Evolutionary conservation across 2,329 filamentous ascomycete genomes (phyloP), one percentile per base, ranked within the genome.

Genomic region (Fusarium azukiicola): DNA sequence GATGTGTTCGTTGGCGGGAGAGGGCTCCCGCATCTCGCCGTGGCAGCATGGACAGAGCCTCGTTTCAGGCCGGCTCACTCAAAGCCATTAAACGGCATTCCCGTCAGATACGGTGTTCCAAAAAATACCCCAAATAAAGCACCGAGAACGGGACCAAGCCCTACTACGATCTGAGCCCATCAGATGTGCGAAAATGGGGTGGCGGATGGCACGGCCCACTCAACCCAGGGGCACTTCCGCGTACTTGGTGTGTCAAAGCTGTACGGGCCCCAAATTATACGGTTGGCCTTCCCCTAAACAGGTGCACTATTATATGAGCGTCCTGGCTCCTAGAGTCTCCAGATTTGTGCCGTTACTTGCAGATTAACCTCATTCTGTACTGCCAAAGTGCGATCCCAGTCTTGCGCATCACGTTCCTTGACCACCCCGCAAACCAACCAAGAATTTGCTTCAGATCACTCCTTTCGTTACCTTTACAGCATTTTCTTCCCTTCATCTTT

Each of bases 211-310:
- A 61, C 40, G 36, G 56, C 36, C 36, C 56, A 47, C 27, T 38
- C 21, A 36, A 14, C 32, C 42, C 63, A 49, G 63, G 63, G 63
- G 63, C 44, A 38, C 63, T 67, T 67, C 63, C 63, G 63, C 63
- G 63, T 67, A 67, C 27, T 27, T 44, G n/a, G 27, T 49, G 11
- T 47, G 61, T 32, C 58, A 64, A 11, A 46, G 40, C 38, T 32
- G 23, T 23, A 32, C 40, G 61, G 61, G 27, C 27, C 49, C 40
- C 9, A 67, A 67, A 47, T 36, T 66, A 67, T 67, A 67, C 44
- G 63, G 36, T 47, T 49, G n/a, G 21, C 42, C 21, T 49, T 67
- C 63, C 63, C 63, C 42, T 67, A 49, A 49, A n/a, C 42, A 61
- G 56, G 6, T 40, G 6, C 38, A 67, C 10, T 14, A 19, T 46